Base-by-base conservation (phyloP, 257 asterid species). In the Capsicum rhomboideum region DNA sequence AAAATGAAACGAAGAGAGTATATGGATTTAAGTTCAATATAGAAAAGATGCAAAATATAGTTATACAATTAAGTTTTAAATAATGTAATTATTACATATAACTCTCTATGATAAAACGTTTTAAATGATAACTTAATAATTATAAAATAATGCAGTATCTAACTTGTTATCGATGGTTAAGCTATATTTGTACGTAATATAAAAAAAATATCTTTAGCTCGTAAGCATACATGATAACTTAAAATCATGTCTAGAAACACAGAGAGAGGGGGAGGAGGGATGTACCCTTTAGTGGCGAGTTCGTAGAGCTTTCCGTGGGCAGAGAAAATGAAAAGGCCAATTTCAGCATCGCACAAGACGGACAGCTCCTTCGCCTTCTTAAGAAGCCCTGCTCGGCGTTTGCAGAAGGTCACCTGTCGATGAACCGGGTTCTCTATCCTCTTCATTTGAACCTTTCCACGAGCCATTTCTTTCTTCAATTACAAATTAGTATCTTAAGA, bases 361-460 rank as follows among this genome's bases (percentile, higher is more conserved):
- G 98, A 92, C 28, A 95, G 95, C 89, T 94, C 98, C 89, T 92
- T 96, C 14, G 99, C 99, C 96, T 96, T 96, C 93, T 96, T 96
- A 10, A 96, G 90, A 8, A 96, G 95, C 55, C 99, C 99, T 0
- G 98, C 93, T 2, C 99, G 96, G 49, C 99, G 92, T 93, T 96
- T 96, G 92, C 98, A 92, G 92, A 93, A 96, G 79, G 98, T 96
- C 80, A 96, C 99, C 88, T 96, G 99, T 77, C 99, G 79, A 85
- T 94, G 97, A 80, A 93, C 98, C 46, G 96, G 96, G 67, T 96
- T 94, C 91, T 96, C 99, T 0, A 96, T 92, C 94, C 94, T 92
- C 93, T 72, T 96, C 98, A 96, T 90, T 91, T 96, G 98, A 68
- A 94, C 91, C 97, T 94, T 96, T 58, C 99, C 98, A 14, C 99